A percentile compares a stretch with the other conserved stretches of the same genome.
Conservation (phyloP, 78 protist genomes). For the Creolimax fragrantissima region DNA sequence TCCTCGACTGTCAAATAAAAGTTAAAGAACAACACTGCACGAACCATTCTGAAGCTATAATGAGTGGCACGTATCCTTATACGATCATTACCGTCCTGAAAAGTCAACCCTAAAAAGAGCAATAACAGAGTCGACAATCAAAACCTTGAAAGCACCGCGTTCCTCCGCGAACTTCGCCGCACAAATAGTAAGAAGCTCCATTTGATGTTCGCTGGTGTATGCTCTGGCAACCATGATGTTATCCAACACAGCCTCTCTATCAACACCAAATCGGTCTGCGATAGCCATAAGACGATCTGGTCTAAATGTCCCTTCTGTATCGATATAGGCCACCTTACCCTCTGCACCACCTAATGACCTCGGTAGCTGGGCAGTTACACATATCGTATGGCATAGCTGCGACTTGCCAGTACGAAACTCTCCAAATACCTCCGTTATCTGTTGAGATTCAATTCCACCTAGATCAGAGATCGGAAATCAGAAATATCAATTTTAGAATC, state of each 20-base stretch:
- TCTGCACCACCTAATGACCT: slow-evolving; percentile 79
- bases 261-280: slow-evolving; percentile 77
- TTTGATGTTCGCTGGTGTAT: slow-evolving; percentile 57
- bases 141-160: slow-evolving; percentile 15
- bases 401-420: slow-evolving; percentile 96
- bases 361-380: slow-evolving; percentile 82
- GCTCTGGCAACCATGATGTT: slow-evolving; percentile 95
- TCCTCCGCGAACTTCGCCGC: slow-evolving; percentile 45
- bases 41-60: too few species aligned
- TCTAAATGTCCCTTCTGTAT: slow-evolving; percentile 90
- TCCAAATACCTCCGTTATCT: slow-evolving; percentile 97
- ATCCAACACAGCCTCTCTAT: slow-evolving; percentile 83
- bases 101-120: slow-evolving; percentile 94
- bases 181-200: slow-evolving; percentile 2
- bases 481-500: too few species aligned
- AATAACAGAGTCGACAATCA: slow-evolving; percentile 92
- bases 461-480: background rate
- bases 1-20: too few species aligned
- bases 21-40: too few species aligned
- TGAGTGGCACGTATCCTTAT: too few species aligned
- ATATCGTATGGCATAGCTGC: slow-evolving; percentile 89
- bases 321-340: slow-evolving; percentile 95
- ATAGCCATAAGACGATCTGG: slow-evolving; percentile 89
- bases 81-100: slow-evolving; percentile 82
- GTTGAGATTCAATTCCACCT: slow-evolving; percentile 95